Conservation (phyloP, 495 filamentous ascomycete species). For the Aspergillus olivimuriae region DNA sequence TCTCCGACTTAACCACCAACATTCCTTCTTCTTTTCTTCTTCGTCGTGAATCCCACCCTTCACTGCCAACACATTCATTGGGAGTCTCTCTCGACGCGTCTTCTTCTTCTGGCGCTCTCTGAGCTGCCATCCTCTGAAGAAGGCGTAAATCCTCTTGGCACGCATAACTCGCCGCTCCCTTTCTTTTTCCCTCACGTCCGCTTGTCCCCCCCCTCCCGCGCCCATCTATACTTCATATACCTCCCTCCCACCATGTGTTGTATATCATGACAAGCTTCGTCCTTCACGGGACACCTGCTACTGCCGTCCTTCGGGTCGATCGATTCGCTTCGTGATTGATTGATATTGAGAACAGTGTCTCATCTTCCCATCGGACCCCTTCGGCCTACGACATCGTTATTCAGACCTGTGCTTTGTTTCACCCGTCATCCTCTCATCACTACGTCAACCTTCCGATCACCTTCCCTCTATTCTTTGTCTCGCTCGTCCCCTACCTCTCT, state of each 20-base stretch:
- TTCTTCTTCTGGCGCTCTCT: slow-evolving; percentile 29
- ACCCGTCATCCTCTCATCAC: too few species aligned
- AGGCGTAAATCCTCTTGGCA: slow-evolving; percentile 25
- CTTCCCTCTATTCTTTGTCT: slow-evolving; percentile 1
- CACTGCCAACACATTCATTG: slow-evolving; percentile 22
- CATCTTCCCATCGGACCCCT: slow-evolving; percentile 10
- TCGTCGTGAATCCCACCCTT: slow-evolving; percentile 14
- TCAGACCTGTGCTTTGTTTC: too few species aligned
- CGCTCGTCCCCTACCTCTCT: slow-evolving; percentile 4
- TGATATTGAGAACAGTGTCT: slow-evolving; percentile 25
- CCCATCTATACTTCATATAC: slow-evolving; percentile 4
- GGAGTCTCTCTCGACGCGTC: slow-evolving; percentile 22
- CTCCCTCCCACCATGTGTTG: slow-evolving; percentile 25
- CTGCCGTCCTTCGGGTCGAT: slow-evolving; percentile 26
- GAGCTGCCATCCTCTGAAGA: slow-evolving; percentile 30
- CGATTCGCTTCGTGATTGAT: slow-evolving; percentile 28
- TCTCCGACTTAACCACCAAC: slow-evolving; percentile 10
- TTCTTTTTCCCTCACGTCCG: slow-evolving; percentile 12
- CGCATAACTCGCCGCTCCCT: slow-evolving; percentile 21
- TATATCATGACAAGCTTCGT: slow-evolving; percentile 41
- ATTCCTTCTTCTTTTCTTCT: slow-evolving; percentile 21
- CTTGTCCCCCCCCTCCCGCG: slow-evolving; percentile 4
- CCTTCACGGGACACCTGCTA: slow-evolving; percentile 30
- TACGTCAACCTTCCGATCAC: slow-evolving; percentile 5
- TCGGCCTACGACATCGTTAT: slow-evolving; percentile 11